A percentile compares a stretch with the other conserved stretches of the same genome.
Conservation (phyloP, 2,329 filamentous ascomycete genomes). For the Pestalotiopsis sp. region DNA sequence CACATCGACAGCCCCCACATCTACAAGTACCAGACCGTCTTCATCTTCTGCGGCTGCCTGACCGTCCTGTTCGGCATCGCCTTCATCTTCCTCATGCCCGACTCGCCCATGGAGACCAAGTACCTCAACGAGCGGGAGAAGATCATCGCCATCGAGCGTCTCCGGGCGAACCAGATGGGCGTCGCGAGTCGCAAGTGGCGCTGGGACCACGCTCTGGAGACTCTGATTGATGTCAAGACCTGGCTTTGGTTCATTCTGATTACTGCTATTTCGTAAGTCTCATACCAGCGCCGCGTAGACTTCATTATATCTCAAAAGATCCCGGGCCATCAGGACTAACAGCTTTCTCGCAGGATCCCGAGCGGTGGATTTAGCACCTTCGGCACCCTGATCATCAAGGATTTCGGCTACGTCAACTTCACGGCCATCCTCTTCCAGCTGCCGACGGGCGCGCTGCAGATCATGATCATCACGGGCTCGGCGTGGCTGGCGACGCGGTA, state of each 20-base stretch:
- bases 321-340: not conserved
- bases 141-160: constrained; percentile 68
- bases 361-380: constrained; percentile 40
- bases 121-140: constrained; percentile 68
- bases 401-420: constrained; percentile 42
- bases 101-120: constrained; percentile 61
- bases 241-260: constrained; percentile 63
- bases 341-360: constrained; percentile 31
- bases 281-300: too few relatives aligned
- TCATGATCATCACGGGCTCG: constrained; percentile 31
- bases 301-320: too few relatives aligned
- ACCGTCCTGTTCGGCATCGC: constrained; percentile 53
- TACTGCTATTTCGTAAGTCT: constrained; percentile 60
- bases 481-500: constrained; percentile 46
- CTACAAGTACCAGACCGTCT: constrained; percentile 55
- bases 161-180: constrained; percentile 75
- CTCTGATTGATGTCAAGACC: constrained; percentile 45
- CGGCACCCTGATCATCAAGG: constrained; percentile 42
- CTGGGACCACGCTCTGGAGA: constrained; percentile 63
- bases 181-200: constrained; percentile 73
- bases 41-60: constrained; percentile 50
- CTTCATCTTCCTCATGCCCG: constrained; percentile 63
- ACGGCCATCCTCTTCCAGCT: constrained; percentile 43
- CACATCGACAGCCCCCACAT: constrained; percentile 46
- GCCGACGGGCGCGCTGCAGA: constrained; percentile 40